A percentile compares a stretch with the other conserved stretches of the same genome.
phyloP scores from a whole-genome alignment of 768 basidiomycete species.

The Mycena floridula region DNA sequence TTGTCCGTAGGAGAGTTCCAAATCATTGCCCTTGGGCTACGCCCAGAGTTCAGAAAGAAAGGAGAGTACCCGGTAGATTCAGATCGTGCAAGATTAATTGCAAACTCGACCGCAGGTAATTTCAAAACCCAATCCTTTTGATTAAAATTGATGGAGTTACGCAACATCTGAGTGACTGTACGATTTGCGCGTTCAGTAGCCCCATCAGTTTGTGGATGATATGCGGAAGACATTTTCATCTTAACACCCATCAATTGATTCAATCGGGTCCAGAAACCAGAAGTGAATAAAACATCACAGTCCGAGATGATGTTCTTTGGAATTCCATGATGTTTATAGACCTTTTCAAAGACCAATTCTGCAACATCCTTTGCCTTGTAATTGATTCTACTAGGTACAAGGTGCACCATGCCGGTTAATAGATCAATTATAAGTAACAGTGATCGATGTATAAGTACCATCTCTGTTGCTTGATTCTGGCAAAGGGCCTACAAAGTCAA shows the following conservation, averaged over 20 bases:
- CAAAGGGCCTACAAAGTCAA: conserved; percentile 24
- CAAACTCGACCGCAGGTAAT: no score
- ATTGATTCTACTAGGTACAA: conserved; percentile 8
- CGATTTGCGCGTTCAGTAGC: conserved; percentile 16
- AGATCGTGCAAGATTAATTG: no score
- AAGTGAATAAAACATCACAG: conserved; percentile 12
- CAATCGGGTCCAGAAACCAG: conserved; percentile 9
- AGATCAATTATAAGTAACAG: conserved; percentile 14
- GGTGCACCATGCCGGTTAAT: conserved; percentile 9
- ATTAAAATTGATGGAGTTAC: conserved; percentile 25
- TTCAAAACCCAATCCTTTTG: no score
- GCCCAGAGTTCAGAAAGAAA: no score
- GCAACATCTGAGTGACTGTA: conserved; percentile 23
- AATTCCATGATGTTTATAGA: conserved; percentile 25
- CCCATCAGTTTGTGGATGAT: background rate
- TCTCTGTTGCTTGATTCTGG: conserved; percentile 17
- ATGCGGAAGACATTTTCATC: conserved; percentile 21
- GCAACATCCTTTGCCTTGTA: conserved; percentile 11
- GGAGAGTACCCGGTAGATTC: conserved; percentile 28
- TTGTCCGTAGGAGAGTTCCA: conserved; percentile 3
- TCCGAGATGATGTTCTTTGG: conserved; percentile 19
- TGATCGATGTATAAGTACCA: conserved; percentile 13
- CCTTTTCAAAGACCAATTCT: conserved; percentile 13
- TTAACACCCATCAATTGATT: conserved; percentile 12
- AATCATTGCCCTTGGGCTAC: conserved; percentile 15